These are phyloP conservation scores for Biscutella laevigata DNA, from an alignment of 441 rosid genomes.

Conservation along the genomic window DNA sequence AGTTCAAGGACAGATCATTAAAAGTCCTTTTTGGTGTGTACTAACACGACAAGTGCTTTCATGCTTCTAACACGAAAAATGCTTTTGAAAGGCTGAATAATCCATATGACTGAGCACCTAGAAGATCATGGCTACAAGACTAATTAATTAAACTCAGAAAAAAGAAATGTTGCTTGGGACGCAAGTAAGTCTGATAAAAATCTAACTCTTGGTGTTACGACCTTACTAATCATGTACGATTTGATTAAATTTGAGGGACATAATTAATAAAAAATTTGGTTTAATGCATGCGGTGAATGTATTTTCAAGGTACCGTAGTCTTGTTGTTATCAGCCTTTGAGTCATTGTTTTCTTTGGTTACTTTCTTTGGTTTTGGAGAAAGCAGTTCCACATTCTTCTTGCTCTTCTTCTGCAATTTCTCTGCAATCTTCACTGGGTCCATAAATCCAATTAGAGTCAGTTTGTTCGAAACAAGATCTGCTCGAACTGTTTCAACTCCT, in stretches of 20 bases:
- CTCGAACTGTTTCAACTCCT: conserved; percentile 56
- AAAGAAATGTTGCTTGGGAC: neutral
- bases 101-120: neutral
- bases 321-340: neutral
- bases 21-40: no score
- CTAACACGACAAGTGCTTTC: no score
- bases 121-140: neutral
- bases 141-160: neutral
- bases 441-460: conserved; percentile 48
- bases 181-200: neutral
- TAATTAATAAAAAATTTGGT: neutral
- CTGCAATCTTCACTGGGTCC: conserved; percentile 46
- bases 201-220: neutral
- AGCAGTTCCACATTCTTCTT: conserved; percentile 56
- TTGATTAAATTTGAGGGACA: neutral
- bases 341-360: conserved; percentile 17
- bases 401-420: conserved; percentile 33
- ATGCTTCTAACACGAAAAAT: no score
- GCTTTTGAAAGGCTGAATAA: neutral
- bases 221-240: neutral
- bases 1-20: neutral
- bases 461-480: conserved; percentile 40
- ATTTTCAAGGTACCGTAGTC: neutral
- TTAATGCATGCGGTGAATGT: neutral
- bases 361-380: conserved; percentile 65